Evolutionary conservation across 176 grass and related monocot species (phyloP).

Genomic region (Carex littledalei): DNA sequence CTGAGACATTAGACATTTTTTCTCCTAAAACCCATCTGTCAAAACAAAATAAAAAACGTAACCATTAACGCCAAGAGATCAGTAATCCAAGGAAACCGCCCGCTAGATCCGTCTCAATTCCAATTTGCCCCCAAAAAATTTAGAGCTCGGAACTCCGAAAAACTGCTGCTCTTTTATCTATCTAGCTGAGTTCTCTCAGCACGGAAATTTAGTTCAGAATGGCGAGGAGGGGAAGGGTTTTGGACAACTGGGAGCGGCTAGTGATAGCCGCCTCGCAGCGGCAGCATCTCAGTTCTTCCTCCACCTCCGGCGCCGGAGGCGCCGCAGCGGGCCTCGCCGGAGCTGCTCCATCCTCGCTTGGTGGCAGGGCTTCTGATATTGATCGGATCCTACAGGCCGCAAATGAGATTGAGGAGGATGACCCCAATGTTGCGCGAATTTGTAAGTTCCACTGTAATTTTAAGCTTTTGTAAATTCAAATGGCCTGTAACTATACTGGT

Average conservation of each 20-base stretch:
- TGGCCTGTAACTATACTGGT: not conserved
- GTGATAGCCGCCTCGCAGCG: constrained; percentile 55
- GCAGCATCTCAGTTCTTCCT: constrained; percentile 29
- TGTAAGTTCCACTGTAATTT: constrained; percentile 25
- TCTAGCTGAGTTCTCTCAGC: constrained; percentile 9
- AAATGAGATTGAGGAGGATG: constrained; percentile 72
- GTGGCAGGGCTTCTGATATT: constrained; percentile 52
- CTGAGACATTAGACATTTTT: not conserved
- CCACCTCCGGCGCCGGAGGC: constrained; percentile 14
- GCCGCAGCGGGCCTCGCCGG: constrained; percentile 29
- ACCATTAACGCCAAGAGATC: not conserved
- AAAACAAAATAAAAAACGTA: not conserved
- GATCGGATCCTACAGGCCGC: constrained; percentile 84
- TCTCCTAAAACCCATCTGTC: not conserved
- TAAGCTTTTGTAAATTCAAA: not conserved
- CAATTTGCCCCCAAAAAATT: not conserved
- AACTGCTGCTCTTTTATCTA: not conserved
- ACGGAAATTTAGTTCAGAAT: not conserved
- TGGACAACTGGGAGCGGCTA: constrained; percentile 86
- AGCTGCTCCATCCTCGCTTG: constrained; percentile 54
- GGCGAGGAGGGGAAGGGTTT: constrained; percentile 33
- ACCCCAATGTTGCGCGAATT: constrained; percentile 79
- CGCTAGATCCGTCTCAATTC: not conserved
- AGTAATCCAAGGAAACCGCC: not conserved
- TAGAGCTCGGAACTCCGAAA: not conserved